A percentile compares a stretch with the other conserved stretches of the same genome.
Conservation (phyloP, 495 filamentous ascomycete genomes). For the Arthonia radiata region DNA sequence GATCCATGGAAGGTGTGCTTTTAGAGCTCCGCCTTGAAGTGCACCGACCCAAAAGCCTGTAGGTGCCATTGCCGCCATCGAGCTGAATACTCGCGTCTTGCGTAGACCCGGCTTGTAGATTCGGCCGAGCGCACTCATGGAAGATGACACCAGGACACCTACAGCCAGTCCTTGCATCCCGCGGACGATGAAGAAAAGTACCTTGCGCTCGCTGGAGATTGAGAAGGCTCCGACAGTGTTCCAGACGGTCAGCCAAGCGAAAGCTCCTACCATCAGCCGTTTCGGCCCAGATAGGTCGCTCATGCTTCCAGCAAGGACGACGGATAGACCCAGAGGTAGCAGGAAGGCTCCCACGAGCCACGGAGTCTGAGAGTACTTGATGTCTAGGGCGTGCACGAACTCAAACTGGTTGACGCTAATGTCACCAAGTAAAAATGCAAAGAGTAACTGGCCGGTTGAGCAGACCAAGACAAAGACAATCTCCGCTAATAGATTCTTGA, state of each 20-base stretch:
- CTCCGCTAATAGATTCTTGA: slow-evolving; percentile 14
- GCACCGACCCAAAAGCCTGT: slow-evolving; percentile 5
- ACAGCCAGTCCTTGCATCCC: slow-evolving; percentile 7
- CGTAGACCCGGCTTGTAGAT: slow-evolving; percentile 6
- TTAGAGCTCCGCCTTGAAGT: slow-evolving; percentile 6
- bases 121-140: slow-evolving; percentile 6
- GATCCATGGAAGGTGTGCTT: slow-evolving; percentile 4
- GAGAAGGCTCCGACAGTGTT: slow-evolving; percentile 18
- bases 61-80: slow-evolving; percentile 5
- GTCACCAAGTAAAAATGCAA: slow-evolving; percentile 20
- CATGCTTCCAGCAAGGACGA: slow-evolving; percentile 20
- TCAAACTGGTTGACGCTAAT: slow-evolving; percentile 16
- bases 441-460: slow-evolving; percentile 21
- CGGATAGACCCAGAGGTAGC: slow-evolving; percentile 19
- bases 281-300: slow-evolving; percentile 19
- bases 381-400: slow-evolving; percentile 13
- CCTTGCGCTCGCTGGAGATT: slow-evolving; percentile 7
- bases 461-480: slow-evolving; percentile 20
- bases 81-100: slow-evolving; percentile 5
- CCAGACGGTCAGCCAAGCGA: slow-evolving; percentile 20
- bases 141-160: slow-evolving; percentile 4
- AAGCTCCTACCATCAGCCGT: slow-evolving; percentile 19
- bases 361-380: slow-evolving; percentile 17
- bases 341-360: slow-evolving; percentile 20
- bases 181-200: slow-evolving; percentile 5